Conservation (phyloP, 2,329 filamentous ascomycete genomes). For the Thielaviopsis musarum region DNA sequence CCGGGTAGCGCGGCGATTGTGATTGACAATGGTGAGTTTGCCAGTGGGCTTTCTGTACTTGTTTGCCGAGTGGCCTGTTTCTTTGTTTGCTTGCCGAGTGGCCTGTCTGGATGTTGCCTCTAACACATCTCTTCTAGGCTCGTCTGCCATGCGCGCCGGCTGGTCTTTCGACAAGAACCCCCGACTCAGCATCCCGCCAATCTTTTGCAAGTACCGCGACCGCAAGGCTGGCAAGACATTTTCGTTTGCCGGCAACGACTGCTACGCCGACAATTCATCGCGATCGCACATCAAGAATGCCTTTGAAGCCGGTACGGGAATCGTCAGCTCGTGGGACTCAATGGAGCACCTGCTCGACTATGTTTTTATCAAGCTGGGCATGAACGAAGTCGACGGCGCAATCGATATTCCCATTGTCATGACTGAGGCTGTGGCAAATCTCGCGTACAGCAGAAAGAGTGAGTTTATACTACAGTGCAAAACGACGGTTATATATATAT, state of each 20-base stretch:
- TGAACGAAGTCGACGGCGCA: slow-evolving; percentile 56
- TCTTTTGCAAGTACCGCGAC: slow-evolving; percentile 90
- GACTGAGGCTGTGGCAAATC: slow-evolving; percentile 87
- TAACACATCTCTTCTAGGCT: slow-evolving; percentile 38
- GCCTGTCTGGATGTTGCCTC: too few relatives aligned
- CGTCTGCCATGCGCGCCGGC: slow-evolving; percentile 74
- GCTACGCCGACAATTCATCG: slow-evolving; percentile 87
- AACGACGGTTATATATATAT: too few relatives aligned
- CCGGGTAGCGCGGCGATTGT: slow-evolving; percentile 61
- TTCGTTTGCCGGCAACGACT: slow-evolving; percentile 80
- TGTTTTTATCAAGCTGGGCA: slow-evolving; percentile 80
- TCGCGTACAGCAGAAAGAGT: slow-evolving; percentile 81
- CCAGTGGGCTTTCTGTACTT: not conserved
- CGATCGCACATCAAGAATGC: slow-evolving; percentile 78
- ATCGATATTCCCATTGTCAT: slow-evolving; percentile 82
- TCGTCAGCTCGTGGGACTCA: slow-evolving; percentile 94
- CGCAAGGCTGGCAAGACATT: slow-evolving; percentile 85
- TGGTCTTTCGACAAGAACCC: slow-evolving; percentile 89
- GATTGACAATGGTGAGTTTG: slow-evolving; percentile 75
- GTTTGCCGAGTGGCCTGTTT: too few relatives aligned
- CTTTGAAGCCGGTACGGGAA: slow-evolving; percentile 78
- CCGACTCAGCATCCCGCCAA: slow-evolving; percentile 63
- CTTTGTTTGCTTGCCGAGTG: too few relatives aligned
- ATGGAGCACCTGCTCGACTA: slow-evolving; percentile 93
- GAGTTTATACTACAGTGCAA: slow-evolving; percentile 24